These are phyloP conservation scores for Patellaria atrata DNA, from an alignment of 495 filamentous ascomycete genomes.

Conservation along the genomic window DNA sequence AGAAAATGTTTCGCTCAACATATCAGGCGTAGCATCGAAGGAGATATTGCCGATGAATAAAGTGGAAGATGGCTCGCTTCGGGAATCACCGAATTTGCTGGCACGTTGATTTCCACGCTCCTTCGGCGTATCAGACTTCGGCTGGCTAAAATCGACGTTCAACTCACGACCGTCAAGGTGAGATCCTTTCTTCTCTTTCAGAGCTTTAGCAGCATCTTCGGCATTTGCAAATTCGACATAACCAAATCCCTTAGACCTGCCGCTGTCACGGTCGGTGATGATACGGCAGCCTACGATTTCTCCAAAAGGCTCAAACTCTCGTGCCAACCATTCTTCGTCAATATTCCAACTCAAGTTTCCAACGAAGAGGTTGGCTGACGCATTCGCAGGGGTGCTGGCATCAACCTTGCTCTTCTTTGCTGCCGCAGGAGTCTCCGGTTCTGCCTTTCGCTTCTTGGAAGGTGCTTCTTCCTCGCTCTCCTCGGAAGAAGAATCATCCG, in stretches of 20 bases:
- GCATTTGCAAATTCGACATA: slow-evolving; percentile 79
- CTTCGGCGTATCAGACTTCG: slow-evolving; percentile 34
- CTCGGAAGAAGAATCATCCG: slow-evolving; percentile 23
- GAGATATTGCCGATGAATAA: slow-evolving; percentile 88
- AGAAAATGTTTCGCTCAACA: slow-evolving; percentile 60
- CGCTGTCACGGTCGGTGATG: slow-evolving; percentile 67
- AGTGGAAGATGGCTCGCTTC: slow-evolving; percentile 65
- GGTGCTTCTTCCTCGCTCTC: slow-evolving; percentile 38
- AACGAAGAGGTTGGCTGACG: slow-evolving; percentile 67
- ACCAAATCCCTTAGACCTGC: slow-evolving; percentile 87
- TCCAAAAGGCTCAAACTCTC: slow-evolving; percentile 76
- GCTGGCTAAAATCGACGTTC: slow-evolving; percentile 78
- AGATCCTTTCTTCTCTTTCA: slow-evolving; percentile 61
- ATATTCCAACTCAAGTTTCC: slow-evolving; percentile 93
- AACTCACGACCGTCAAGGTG: slow-evolving; percentile 73
- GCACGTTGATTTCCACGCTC: slow-evolving; percentile 52
- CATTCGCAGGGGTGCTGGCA: slow-evolving; percentile 34
- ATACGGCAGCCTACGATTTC: slow-evolving; percentile 62
- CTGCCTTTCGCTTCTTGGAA: slow-evolving; percentile 83
- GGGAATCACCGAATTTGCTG: slow-evolving; percentile 57
- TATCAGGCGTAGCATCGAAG: slow-evolving; percentile 68
- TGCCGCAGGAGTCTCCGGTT: slow-evolving; percentile 43
- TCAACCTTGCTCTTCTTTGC: slow-evolving; percentile 78
- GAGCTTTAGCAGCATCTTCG: slow-evolving; percentile 60
- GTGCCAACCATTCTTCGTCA: slow-evolving; percentile 77